These are phyloP conservation scores for Cytospora mali DNA, from an alignment of 2,329 filamentous ascomycete species.

Conservation along the genomic window DNA sequence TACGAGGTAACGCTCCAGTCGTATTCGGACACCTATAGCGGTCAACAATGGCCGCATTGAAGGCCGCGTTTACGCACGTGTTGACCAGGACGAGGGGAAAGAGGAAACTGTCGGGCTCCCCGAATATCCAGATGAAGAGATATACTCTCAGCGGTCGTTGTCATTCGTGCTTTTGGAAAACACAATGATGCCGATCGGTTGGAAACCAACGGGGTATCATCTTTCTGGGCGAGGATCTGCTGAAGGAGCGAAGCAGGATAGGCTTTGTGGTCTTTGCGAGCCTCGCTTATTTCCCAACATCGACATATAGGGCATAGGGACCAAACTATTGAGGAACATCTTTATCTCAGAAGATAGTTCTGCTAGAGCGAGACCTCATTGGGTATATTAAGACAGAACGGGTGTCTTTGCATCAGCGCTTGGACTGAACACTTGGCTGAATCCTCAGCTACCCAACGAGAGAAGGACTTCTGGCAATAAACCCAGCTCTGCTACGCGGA, in stretches of 20 bases:
- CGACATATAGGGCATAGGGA: not conserved
- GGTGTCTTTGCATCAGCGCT: not conserved
- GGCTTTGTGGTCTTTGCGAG: not conserved
- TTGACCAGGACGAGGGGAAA: not conserved
- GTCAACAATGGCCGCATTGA: constrained; percentile 9
- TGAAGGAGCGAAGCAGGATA: not conserved
- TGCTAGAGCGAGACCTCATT: constrained; percentile 12
- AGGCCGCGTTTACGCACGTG: constrained; percentile 4
- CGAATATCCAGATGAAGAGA: constrained; percentile 4
- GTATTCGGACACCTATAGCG: not conserved
- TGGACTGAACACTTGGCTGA: not conserved
- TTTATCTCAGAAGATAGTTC: constrained; percentile 11
- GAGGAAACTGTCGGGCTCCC: constrained; percentile 1
- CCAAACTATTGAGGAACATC: constrained; percentile 15
- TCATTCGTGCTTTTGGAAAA: not conserved
- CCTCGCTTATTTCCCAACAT: not conserved
- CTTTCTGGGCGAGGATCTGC: not conserved
- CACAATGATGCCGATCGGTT: not conserved
- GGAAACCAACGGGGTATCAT: not conserved
- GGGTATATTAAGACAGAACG: not conserved
- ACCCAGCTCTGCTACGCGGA: not conserved
- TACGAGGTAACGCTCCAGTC: not conserved
- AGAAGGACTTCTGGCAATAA: not conserved
- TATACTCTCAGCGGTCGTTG: not conserved
- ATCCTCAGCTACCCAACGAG: not conserved